phyloP scores from a whole-genome alignment of 306 rosid species.

The Fragaria vesca region DNA sequence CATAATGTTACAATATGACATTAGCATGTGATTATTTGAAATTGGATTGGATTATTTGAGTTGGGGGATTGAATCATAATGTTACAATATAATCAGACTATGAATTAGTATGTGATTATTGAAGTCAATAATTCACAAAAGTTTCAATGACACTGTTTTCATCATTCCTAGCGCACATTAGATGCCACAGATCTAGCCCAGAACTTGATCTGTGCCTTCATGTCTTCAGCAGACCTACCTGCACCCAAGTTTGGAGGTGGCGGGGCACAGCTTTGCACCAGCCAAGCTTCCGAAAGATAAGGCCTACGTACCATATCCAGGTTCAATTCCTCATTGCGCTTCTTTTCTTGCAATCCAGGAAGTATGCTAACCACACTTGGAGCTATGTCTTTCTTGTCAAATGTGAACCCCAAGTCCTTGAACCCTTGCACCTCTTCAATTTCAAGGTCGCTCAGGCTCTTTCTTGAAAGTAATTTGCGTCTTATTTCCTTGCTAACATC shows the following conservation, averaged over 20 bases:
- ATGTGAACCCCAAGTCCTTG: slow-evolving; percentile 86
- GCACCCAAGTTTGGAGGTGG: slow-evolving; percentile 59
- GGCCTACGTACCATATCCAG: slow-evolving; percentile 59
- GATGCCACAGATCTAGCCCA: slow-evolving; percentile 95
- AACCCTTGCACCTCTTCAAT: slow-evolving; percentile 87
- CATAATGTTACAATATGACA: background rate
- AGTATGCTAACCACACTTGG: slow-evolving; percentile 67
- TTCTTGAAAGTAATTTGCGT: slow-evolving; percentile 31
- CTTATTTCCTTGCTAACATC: slow-evolving; percentile 53
- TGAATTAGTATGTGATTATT: background rate
- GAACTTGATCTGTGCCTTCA: slow-evolving; percentile 77
- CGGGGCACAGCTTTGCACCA: slow-evolving; percentile 54
- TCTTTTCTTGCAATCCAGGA: slow-evolving; percentile 77
- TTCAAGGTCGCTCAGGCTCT: slow-evolving; percentile 76
- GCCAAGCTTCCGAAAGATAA: slow-evolving; percentile 90
- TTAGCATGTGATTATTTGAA: background rate
- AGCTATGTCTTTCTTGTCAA: slow-evolving; percentile 58
- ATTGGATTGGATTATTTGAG: background rate
- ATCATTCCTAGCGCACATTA: slow-evolving; percentile 57
- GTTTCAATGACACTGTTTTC: background rate
- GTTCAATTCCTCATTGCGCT: slow-evolving; percentile 38
- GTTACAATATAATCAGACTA: slow-evolving; percentile 8
- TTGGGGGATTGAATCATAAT: background rate
- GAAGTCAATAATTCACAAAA: slow-evolving; percentile 3
- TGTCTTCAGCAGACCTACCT: slow-evolving; percentile 48